These are phyloP conservation scores for Friedmanniomyces endolithicus DNA, from an alignment of 495 filamentous ascomycete genomes.

Conservation along the genomic window DNA sequence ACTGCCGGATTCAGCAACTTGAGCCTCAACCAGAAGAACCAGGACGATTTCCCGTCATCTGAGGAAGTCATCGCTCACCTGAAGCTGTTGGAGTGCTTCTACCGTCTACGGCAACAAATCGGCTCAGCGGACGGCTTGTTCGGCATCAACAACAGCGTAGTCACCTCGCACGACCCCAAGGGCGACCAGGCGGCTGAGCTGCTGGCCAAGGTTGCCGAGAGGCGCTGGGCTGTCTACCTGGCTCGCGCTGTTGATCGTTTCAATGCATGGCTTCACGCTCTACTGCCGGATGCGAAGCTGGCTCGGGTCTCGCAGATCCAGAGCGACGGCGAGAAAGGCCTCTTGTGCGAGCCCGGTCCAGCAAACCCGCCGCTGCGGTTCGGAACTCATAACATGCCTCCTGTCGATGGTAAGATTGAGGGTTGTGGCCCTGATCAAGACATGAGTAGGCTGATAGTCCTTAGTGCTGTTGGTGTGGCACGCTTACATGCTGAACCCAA, in stretches of 20 bases:
- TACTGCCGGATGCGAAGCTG: constrained; percentile 11
- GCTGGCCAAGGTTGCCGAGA: constrained; percentile 51
- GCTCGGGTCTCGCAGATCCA: constrained; percentile 24
- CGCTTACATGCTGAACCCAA: constrained; percentile 71
- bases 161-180: constrained; percentile 8
- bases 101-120: constrained; percentile 53
- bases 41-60: constrained; percentile 14
- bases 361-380: neutral
- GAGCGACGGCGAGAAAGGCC: constrained; percentile 1
- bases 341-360: constrained; percentile 12
- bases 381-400: constrained; percentile 2
- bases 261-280: constrained; percentile 52
- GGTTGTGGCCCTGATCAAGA: no score
- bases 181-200: constrained; percentile 20
- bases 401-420: no score
- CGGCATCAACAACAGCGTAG: constrained; percentile 35
- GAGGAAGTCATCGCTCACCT: constrained; percentile 60
- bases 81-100: constrained; percentile 59
- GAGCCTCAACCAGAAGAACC: neutral
- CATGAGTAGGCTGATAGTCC: no score
- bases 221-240: constrained; percentile 69
- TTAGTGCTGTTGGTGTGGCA: constrained; percentile 91
- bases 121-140: constrained; percentile 53
- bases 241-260: constrained; percentile 64
- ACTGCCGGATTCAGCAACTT: constrained; percentile 13